Evolutionary conservation across 1,284 basidiomycete species (phyloP).

Genomic region (Flammula alnicola): DNA sequence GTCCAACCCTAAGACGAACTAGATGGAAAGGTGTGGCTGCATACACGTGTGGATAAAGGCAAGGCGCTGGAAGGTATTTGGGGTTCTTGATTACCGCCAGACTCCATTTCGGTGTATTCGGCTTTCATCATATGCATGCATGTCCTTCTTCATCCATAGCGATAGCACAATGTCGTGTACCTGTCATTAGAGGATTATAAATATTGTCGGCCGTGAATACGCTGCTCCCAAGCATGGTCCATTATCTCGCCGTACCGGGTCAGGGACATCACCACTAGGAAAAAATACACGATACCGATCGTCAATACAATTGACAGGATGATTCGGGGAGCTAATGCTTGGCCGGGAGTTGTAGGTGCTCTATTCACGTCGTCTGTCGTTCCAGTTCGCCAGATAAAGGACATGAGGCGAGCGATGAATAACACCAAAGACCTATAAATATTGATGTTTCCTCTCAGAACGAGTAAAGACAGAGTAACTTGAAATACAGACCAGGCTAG

Average conservation of each 20-base stretch:
- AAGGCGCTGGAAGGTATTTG: too few species aligned
- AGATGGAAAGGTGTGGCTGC: too few species aligned
- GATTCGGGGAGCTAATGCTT: background rate
- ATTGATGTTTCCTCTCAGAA: background rate
- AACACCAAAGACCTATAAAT: constrained; percentile 53
- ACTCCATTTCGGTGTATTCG: too few species aligned
- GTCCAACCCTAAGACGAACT: too few species aligned
- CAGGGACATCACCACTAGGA: background rate
- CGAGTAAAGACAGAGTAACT: background rate
- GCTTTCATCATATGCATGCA: too few species aligned
- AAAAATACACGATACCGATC: background rate
- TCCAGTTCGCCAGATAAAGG: constrained; percentile 61
- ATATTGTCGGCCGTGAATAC: too few species aligned
- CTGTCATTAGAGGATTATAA: too few species aligned
- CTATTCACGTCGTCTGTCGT: constrained; percentile 30
- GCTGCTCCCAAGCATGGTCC: background rate
- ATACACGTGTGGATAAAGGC: too few species aligned
- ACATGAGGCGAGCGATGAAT: constrained; percentile 56
- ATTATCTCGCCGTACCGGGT: background rate
- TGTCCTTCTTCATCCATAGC: too few species aligned
- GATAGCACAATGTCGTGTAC: too few species aligned
- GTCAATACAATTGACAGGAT: background rate
- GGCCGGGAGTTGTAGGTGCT: background rate
- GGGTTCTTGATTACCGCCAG: too few species aligned
- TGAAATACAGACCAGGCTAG: constrained; percentile 51